phyloP scores from a whole-genome alignment of 108 stramenopile genomes.

The Cyclotella cryptica region DNA sequence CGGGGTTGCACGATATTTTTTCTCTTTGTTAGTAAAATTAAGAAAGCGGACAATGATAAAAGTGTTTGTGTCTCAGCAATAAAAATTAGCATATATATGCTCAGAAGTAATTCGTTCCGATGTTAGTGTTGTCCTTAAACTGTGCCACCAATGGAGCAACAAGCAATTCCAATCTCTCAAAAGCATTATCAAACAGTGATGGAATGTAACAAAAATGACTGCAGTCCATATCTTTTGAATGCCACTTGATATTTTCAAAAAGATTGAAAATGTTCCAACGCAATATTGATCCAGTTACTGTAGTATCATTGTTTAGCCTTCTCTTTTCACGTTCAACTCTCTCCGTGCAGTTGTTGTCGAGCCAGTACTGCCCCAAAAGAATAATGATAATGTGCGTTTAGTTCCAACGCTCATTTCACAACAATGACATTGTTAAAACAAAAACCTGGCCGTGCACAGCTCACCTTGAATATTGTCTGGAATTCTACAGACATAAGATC shows the following conservation, averaged over 20 bases:
- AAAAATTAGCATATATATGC: too few species aligned
- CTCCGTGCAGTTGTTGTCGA: conserved; percentile 19
- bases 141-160: background rate
- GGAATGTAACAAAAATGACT: conserved; percentile 14
- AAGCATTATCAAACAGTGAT: conserved; percentile 8
- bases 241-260: conserved; percentile 21
- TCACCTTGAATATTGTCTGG: conserved; percentile 26
- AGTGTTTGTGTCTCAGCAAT: too few species aligned
- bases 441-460: background rate
- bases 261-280: conserved; percentile 29
- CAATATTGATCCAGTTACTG: conserved; percentile 18
- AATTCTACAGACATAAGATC: conserved; percentile 4
- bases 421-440: background rate
- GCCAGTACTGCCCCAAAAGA: conserved; percentile 4
- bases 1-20: too few species aligned
- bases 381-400: background rate
- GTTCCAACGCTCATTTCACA: background rate
- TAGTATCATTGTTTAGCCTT: conserved; percentile 5
- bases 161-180: conserved; percentile 14
- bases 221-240: conserved; percentile 25
- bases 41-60: too few species aligned
- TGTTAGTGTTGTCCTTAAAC: conserved; percentile 4
- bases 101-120: too few species aligned
- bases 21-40: too few species aligned
- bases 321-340: conserved; percentile 11